Evolutionary conservation across 306 rosid genomes (phyloP), one percentile per base, ranked within the genome.

Genomic region (Delonix regia): DNA sequence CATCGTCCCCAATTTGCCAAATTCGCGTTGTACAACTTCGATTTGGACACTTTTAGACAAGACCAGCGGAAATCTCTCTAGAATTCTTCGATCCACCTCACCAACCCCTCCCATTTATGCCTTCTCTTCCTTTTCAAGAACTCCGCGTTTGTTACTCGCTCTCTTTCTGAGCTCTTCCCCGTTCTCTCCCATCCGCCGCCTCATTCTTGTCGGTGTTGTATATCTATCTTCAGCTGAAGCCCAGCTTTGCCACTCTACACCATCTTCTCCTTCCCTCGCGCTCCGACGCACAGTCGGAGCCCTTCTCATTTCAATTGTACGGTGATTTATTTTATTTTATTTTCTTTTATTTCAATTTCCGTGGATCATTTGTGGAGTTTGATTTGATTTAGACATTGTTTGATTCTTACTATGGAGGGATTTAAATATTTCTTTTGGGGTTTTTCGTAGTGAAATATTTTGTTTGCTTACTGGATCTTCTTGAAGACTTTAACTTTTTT

Each of bases 381-480:
- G 28, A 9, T 41, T 41, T 66, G 9, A 39, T 39, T 39, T 25
- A 36, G 9, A 11, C 71, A 66, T 66, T 38, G 18, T 21, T 2
- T 19, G 11, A 66, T 39, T 21, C 21, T 4, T 1, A 2, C 5
- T 14, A 2, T 6, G 5, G 21, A n/a, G 14, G 19, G 10, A 28
- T 28, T 15, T 28, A 13, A 4, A 10, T 1, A 25, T 38, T 2
- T 3, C 19, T 64, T 38, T 36, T 18, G 1, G 44, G 48, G 52
- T 18, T 49, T 51, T 51, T 51, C 7, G 3, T 6, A 4, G 7
- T 63, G 14, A 33, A 18, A 56, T 47, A 65, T 42, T 48, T 33
- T 12, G 47, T 66, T 57, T 61, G 10, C 63, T 45, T 55, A 47
- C 49, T 38, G 57, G 67, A 55, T 76, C 66, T 82, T 6, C 38